Conservation (phyloP, 306 rosid genomes). For the Hippophae rhamnoides region DNA sequence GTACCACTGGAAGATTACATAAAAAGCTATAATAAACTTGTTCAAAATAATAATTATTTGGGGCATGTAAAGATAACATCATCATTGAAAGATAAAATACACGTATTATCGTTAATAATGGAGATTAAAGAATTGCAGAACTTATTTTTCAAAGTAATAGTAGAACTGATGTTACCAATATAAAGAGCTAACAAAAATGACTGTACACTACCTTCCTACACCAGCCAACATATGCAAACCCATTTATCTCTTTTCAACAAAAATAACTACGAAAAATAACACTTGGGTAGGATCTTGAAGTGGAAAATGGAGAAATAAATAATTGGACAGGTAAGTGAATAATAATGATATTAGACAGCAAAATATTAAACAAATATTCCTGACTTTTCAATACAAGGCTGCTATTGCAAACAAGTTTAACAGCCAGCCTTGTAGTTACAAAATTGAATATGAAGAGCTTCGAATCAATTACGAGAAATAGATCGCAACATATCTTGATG, state of each 20-base stretch:
- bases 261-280: background rate
- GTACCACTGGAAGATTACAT: too few relatives aligned
- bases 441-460: slow-evolving; percentile 4
- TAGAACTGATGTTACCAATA: background rate
- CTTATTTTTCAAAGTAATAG: too few relatives aligned
- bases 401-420: slow-evolving; percentile 15
- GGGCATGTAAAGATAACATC: too few relatives aligned
- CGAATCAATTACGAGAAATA: too few relatives aligned
- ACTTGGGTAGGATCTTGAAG: background rate
- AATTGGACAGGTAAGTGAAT: slow-evolving; percentile 2
- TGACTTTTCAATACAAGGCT: slow-evolving; percentile 17
- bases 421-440: slow-evolving; percentile 30
- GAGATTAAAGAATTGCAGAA: too few relatives aligned
- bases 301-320: background rate
- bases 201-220: slow-evolving; percentile 6
- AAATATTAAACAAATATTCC: background rate
- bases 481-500: too few relatives aligned
- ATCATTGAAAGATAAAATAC: too few relatives aligned
- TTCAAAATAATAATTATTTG: too few relatives aligned
- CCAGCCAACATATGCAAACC: slow-evolving; percentile 24
- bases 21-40: too few relatives aligned
- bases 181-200: background rate
- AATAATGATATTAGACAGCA: background rate
- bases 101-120: too few relatives aligned
- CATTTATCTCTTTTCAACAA: slow-evolving; percentile 6